Evolutionary conservation across 2,329 filamentous ascomycete genomes (phyloP).

Genomic region (Uncinocarpus reesii): DNA sequence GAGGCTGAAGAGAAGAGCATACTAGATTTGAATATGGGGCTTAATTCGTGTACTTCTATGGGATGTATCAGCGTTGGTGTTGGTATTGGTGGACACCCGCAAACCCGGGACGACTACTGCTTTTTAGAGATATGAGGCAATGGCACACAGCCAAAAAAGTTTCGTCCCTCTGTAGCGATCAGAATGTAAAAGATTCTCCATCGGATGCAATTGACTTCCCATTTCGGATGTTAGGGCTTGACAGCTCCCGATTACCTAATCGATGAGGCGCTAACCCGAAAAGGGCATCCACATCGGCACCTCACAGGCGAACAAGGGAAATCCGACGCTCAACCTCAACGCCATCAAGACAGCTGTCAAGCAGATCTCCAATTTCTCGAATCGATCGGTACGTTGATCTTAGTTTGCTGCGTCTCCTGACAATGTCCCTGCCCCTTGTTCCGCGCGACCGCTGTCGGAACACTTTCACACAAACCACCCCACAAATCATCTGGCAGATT

Average conservation of each 20-base stretch:
- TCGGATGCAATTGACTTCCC: no score
- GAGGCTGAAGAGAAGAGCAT: no score
- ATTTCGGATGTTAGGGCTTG: constrained; percentile 9
- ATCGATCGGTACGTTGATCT: constrained; percentile 1
- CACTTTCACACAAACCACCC: constrained; percentile 9
- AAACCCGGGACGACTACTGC: not conserved
- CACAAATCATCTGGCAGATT: constrained; percentile 11
- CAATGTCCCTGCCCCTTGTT: not conserved
- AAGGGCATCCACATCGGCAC: constrained; percentile 8
- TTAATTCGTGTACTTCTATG: not conserved
- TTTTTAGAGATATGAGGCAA: not conserved
- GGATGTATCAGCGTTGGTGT: constrained; percentile 1
- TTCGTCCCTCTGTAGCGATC: not conserved
- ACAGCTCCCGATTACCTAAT: not conserved
- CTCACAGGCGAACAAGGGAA: constrained; percentile 9
- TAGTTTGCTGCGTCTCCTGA: not conserved
- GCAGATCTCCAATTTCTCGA: constrained; percentile 1
- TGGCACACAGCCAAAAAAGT: not conserved
- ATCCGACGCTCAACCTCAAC: constrained; percentile 8
- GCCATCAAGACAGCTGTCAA: constrained; percentile 1
- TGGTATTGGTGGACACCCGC: not conserved
- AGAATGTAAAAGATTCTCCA: no score
- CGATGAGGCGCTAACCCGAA: not conserved
- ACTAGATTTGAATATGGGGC: not conserved
- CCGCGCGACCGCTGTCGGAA: not conserved